phyloP scores from a whole-genome alignment of 495 filamentous ascomycete species.

The Penicillium chermesinum region DNA sequence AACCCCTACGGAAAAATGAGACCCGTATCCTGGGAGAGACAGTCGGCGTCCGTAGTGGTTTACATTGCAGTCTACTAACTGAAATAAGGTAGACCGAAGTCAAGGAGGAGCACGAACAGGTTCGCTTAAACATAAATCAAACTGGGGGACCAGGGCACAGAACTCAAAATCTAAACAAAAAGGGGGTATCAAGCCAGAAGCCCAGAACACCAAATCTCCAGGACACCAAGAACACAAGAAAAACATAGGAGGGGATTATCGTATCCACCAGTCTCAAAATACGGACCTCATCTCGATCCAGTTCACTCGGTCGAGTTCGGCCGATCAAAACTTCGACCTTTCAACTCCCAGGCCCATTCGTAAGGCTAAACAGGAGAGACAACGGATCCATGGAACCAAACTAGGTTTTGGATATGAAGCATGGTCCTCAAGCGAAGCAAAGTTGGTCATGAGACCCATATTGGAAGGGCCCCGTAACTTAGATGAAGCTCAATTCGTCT shows the following conservation, averaged over 20 bases:
- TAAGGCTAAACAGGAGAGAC: not conserved
- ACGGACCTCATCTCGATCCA: not conserved
- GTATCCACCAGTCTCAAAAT: not conserved
- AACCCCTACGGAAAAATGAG: no score
- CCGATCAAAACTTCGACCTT: not conserved
- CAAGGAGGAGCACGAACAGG: not conserved
- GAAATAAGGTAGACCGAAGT: no score
- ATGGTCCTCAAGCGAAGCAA: not conserved
- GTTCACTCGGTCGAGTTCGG: not conserved
- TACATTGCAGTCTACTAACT: no score
- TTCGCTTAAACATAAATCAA: not conserved
- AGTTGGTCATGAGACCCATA: not conserved
- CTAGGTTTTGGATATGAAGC: not conserved
- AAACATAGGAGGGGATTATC: not conserved
- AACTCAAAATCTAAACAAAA: not conserved
- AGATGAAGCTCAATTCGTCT: conserved; percentile 43
- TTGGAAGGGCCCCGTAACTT: conserved; percentile 3
- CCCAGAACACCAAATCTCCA: conserved; percentile 1
- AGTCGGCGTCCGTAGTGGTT: no score
- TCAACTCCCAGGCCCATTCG: not conserved
- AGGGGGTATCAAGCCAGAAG: not conserved
- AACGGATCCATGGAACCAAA: not conserved
- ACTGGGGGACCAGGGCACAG: not conserved
- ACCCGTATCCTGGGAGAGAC: no score
- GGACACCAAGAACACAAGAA: not conserved